Base-by-base conservation (phyloP, 305 asterid genomes). In the Solanum hybrid region DNA sequence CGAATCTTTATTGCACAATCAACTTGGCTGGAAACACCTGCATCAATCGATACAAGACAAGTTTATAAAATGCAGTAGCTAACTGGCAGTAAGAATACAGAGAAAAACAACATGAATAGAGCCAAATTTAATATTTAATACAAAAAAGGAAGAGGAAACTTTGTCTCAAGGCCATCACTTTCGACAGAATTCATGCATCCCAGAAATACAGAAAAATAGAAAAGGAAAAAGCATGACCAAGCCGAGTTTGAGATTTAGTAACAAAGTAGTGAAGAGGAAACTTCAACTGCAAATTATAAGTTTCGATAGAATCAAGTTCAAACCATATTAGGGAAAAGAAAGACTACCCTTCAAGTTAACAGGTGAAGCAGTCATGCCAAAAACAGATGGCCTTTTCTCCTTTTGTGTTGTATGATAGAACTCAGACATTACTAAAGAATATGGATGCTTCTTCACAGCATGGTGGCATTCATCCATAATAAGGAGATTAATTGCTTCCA, bases 301-400 rank as follows among this genome's bases (percentile, higher is more conserved):
- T 84, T 84, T 20, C 15, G 2, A 51, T 2, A 51, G 29, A 51
- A 29, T 20, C 41, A 51, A 81, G 32, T 80, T 81, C 68, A 81
- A 81, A 11, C 33, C 41, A 14, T 31, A 31, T 51, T 29, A 85
- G 45, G 88, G 31, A 12, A 31, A 88, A 72, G 86, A 81, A 89
- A 86, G 79, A 86, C 84, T 97, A 97, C 99, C 99, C 93, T 98
- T 98, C 93, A 98, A 94, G 94, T 98, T 98, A 93, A 98, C 99
- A 92, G 99, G 99, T 92, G 99, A 98, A 89, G 99, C 99, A 41
- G 99, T 98, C 99, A 98, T 98, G 93, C 99, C 99, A 93, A 98
- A 98, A 91, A 98, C 96, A 80, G 99, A 94, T 87, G 99, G 99
- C 90, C 99, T 94, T 93, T 95, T 97, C 92, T 94, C 99, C 95